phyloP scores from a whole-genome alignment of 352 stramenopile genomes.

The Elongisporangium senticosum region DNA sequence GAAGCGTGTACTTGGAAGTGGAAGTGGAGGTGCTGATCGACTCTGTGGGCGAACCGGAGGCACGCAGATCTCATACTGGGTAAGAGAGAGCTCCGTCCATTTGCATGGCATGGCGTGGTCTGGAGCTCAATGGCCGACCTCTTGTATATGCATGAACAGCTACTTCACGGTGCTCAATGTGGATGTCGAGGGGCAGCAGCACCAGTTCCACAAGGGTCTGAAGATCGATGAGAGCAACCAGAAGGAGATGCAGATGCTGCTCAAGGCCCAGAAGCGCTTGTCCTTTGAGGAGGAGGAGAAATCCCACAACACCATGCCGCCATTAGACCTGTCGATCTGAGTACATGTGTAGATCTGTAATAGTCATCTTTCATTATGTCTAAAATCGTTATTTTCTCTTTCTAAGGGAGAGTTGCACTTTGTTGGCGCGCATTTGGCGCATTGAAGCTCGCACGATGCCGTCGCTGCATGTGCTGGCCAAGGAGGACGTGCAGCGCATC shows the following conservation, averaged over 20 bases:
- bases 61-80: constrained; percentile 50
- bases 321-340: background rate
- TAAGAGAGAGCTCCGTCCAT: constrained; percentile 13
- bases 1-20: constrained; percentile 50
- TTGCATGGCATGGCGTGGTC: background rate
- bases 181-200: constrained; percentile 29
- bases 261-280: constrained; percentile 55
- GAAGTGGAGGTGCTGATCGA: constrained; percentile 59
- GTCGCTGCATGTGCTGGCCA: constrained; percentile 33
- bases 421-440: background rate
- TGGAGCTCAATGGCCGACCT: too few species aligned
- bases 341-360: background rate
- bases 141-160: constrained; percentile 8
- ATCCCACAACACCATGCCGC: background rate
- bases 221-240: constrained; percentile 41
- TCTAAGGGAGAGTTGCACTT: background rate
- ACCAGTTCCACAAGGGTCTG: constrained; percentile 41
- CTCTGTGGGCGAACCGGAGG: constrained; percentile 19
- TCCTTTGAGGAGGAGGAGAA: constrained; percentile 45
- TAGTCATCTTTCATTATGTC: background rate
- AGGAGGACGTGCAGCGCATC: constrained; percentile 56
- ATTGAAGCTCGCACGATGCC: background rate
- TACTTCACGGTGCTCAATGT: constrained; percentile 62
- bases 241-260: constrained; percentile 36
- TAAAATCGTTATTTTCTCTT: background rate